phyloP scores from a whole-genome alignment of 1,284 basidiomycete species.

The Ganoderma leucocontextum region DNA sequence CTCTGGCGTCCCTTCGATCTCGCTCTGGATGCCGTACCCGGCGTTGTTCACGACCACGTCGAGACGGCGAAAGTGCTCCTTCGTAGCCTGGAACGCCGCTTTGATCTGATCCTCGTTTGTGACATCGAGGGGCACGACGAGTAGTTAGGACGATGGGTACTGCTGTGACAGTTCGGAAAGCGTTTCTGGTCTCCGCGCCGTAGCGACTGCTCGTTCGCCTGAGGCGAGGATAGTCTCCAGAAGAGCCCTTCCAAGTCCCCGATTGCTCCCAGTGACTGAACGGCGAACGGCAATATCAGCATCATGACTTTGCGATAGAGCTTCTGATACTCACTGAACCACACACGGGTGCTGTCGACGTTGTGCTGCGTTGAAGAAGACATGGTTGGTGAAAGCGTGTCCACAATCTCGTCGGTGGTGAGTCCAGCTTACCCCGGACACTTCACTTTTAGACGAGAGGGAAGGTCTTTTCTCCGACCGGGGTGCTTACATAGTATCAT shows the following conservation, averaged over 20 bases:
- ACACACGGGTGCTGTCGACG: background rate
- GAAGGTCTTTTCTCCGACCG: too few species aligned
- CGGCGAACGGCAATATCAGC: background rate
- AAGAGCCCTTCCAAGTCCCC: background rate
- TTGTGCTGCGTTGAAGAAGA: too few species aligned
- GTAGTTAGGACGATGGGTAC: slow-evolving; percentile 37
- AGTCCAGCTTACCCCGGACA: too few species aligned
- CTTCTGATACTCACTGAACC: background rate
- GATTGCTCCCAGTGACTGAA: background rate
- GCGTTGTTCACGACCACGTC: slow-evolving; percentile 58
- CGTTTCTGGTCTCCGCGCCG: slow-evolving; percentile 39
- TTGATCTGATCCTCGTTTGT: slow-evolving; percentile 40
- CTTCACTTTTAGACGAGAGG: too few species aligned
- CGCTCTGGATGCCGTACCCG: slow-evolving; percentile 40
- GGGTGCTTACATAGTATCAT: too few species aligned
- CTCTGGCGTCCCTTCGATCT: slow-evolving; percentile 47
- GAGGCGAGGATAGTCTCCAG: slow-evolving; percentile 32
- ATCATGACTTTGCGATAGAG: background rate
- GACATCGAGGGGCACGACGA: slow-evolving; percentile 52
- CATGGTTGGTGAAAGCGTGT: too few species aligned
- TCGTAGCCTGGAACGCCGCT: slow-evolving; percentile 45
- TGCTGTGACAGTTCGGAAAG: slow-evolving; percentile 34
- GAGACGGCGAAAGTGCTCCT: slow-evolving; percentile 48
- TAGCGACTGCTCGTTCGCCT: slow-evolving; percentile 45
- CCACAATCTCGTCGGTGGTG: too few species aligned